These are phyloP conservation scores for Cladosporium sp. DNA, from an alignment of 2,329 filamentous ascomycete genomes.

Conservation along the genomic window DNA sequence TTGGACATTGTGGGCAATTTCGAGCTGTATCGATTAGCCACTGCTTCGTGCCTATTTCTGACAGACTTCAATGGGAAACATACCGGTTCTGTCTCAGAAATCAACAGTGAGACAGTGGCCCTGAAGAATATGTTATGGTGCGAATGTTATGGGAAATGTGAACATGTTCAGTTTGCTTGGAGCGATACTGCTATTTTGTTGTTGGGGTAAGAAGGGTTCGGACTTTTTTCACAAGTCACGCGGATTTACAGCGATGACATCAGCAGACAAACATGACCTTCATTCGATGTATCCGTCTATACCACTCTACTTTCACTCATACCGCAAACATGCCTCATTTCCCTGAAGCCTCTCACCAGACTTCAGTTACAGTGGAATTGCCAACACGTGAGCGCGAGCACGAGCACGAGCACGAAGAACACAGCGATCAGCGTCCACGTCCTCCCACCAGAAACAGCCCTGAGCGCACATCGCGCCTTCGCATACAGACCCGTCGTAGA, in stretches of 20 bases:
- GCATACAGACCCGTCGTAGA: slow-evolving; percentile 67
- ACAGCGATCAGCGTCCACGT: background rate
- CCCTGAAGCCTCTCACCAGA: slow-evolving; percentile 14
- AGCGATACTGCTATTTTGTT: background rate
- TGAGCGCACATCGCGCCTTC: slow-evolving; percentile 9
- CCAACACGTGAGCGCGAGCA: background rate
- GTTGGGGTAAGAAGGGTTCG: background rate
- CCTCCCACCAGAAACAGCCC: slow-evolving; percentile 34
- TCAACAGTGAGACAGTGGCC: background rate
- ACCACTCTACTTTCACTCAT: background rate
- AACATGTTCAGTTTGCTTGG: background rate
- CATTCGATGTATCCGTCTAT: no score
- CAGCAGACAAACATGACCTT: background rate
- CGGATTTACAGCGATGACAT: background rate
- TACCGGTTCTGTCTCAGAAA: background rate
- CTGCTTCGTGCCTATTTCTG: background rate
- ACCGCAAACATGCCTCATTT: slow-evolving; percentile 7
- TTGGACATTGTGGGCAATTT: background rate
- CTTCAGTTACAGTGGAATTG: slow-evolving; percentile 50
- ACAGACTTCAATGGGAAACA: background rate
- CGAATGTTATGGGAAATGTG: background rate
- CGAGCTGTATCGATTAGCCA: background rate
- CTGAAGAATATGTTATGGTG: background rate
- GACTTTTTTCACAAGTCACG: background rate
- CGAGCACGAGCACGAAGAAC: background rate